Percentiles rank a stretch among this genome's conserved stretches.
These are phyloP conservation scores for Fusarium sp. DNA, from an alignment of 2,329 filamentous ascomycete species.

Conservation along the genomic window DNA sequence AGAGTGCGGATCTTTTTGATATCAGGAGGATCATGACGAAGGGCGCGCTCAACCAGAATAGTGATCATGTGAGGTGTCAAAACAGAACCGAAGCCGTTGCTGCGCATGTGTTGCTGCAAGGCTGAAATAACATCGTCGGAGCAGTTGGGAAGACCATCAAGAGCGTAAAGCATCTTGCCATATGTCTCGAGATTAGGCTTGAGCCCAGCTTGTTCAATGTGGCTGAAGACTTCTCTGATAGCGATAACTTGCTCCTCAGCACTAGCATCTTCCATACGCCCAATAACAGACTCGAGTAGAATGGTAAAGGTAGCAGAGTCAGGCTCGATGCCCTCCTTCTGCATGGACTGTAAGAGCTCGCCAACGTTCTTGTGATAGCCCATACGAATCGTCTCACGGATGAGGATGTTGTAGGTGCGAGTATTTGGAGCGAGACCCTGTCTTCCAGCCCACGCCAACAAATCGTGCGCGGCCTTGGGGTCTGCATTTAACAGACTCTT, in stretches of 20 bases:
- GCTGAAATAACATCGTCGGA: conserved; percentile 64
- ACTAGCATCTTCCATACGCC: conserved; percentile 51
- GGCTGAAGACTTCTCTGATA: conserved; percentile 64
- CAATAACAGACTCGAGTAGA: conserved; percentile 70
- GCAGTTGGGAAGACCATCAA: conserved; percentile 49
- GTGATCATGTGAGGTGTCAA: conserved; percentile 77
- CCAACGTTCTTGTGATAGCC: conserved; percentile 60
- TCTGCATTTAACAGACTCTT: conserved; percentile 68
- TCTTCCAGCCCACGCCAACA: conserved; percentile 68
- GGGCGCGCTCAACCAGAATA: conserved; percentile 75
- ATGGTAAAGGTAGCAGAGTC: conserved; percentile 79
- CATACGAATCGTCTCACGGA: conserved; percentile 66
- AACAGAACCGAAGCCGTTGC: conserved; percentile 62
- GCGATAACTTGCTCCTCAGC: conserved; percentile 62
- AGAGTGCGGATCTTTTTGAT: conserved; percentile 68
- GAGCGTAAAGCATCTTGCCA: conserved; percentile 72
- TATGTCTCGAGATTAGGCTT: conserved; percentile 72
- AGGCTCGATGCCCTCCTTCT: conserved; percentile 61
- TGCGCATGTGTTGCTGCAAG: conserved; percentile 71
- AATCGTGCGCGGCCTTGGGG: conserved; percentile 59
- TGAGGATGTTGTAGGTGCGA: conserved; percentile 75
- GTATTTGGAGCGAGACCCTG: conserved; percentile 67
- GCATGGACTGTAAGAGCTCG: conserved; percentile 69
- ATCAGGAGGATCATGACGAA: conserved; percentile 67
- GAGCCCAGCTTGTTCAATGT: conserved; percentile 68